Evolutionary conservation across 1,139 yeast genomes (phyloP).

Genomic region (Debaryomyces subglobosus): DNA sequence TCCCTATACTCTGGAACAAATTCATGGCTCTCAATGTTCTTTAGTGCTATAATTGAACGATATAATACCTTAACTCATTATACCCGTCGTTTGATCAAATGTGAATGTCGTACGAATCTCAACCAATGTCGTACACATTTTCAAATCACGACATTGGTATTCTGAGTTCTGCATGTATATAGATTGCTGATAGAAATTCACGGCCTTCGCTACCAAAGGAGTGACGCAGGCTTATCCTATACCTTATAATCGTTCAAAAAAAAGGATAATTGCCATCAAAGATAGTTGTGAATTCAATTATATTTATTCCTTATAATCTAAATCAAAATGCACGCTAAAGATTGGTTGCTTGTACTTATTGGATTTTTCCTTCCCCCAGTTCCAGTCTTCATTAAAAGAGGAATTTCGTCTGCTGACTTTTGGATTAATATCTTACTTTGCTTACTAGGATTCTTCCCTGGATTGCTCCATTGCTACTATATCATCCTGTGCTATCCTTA

Average conservation of each 20-base stretch:
- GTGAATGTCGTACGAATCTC: not conserved
- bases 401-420: slow-evolving; percentile 70
- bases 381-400: slow-evolving; percentile 79
- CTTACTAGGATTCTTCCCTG: slow-evolving; percentile 80
- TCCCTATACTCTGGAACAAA: slow-evolving; percentile 2
- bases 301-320: not conserved
- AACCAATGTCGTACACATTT: not conserved
- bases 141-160: not conserved
- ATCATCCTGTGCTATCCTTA: slow-evolving; percentile 60
- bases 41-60: not conserved
- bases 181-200: not conserved
- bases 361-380: slow-evolving; percentile 85
- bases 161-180: not conserved
- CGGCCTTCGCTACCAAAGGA: not conserved
- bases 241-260: not conserved
- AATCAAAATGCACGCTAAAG: slow-evolving; percentile 60
- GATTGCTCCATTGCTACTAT: slow-evolving; percentile 67
- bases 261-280: not conserved
- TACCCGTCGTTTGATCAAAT: not conserved
- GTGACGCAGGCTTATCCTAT: not conserved
- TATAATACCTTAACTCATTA: not conserved
- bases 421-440: slow-evolving; percentile 77
- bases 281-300: not conserved
- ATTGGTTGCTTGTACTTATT: slow-evolving; percentile 76
- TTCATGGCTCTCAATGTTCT: slow-evolving; percentile 1